Base-by-base conservation (phyloP, 2,329 filamentous ascomycete species). In the Fusarium anguioides region DNA sequence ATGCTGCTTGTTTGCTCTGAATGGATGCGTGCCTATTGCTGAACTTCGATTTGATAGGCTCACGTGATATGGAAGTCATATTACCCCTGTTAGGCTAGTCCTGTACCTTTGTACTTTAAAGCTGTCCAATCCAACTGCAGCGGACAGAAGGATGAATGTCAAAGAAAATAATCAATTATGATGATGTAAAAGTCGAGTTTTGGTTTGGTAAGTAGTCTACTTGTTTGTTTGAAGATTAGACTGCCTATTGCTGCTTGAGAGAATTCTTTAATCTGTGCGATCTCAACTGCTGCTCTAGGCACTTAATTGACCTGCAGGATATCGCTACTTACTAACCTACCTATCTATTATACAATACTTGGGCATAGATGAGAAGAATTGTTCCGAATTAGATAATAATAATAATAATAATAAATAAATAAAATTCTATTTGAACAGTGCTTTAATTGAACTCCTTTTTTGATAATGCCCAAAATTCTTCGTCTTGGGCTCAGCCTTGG, bases 1-100 rank as follows among this genome's bases (percentile, higher is more conserved):
- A 63, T 67, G 65, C 56, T 70, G 68, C 23, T 72, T 56, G 61
- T 55, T 64, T 55, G 48, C 56, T 70, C 48, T 52, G 64, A 63
- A 60, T 62, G 63, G 45, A 64, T 64, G 64, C 50, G 39, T 58
- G 50, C 42, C 26, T 29, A 29, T 70, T 67, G 72, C 60, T 57
- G 59, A 53, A 74, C 60, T 64, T 66, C 62, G 64, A 61, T 70
- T 56, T 57, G 46, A 31, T 64, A 63, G 50, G 33, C 33, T 70
- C 72, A 74, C 72, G 72, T 74, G 72, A 72, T 33, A 9, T 8
- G 20, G n/a, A 15, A 47, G 45, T 39, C 31, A 42, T 9, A 18
- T 6, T 23, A 41, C 24, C 41, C 59, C 48, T 41, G 57, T 46
- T 23, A 20, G 45, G 51, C 35, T 31, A 39, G 50, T 26, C 21